These are phyloP conservation scores for Serendipita sp. DNA, from an alignment of 768 basidiomycete species.

Conservation along the genomic window DNA sequence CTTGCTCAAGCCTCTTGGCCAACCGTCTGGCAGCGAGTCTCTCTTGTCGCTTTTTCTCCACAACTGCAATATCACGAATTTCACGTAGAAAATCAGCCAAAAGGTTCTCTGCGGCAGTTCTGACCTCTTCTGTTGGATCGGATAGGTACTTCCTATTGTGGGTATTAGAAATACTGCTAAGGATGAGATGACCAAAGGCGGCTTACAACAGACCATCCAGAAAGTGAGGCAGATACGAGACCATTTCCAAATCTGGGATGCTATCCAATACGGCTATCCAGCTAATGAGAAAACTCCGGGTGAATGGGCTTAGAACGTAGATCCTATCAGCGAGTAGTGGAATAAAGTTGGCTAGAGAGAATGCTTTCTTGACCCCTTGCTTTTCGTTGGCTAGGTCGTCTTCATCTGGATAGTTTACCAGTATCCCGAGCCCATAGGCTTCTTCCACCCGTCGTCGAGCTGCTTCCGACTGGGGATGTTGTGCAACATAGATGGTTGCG, in stretches of 20 bases:
- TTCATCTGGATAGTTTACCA: conserved; percentile 45
- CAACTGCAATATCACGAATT: conserved; percentile 67
- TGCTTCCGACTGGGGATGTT: conserved; percentile 66
- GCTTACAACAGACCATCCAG: conserved; percentile 82
- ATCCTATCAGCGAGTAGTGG: conserved; percentile 86
- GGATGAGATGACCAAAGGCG: neutral
- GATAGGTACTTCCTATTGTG: conserved; percentile 72
- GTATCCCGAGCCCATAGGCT: conserved; percentile 34
- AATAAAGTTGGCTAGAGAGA: conserved; percentile 88
- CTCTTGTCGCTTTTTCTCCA: conserved; percentile 51
- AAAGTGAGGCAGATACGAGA: conserved; percentile 88
- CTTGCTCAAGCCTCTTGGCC: conserved; percentile 26
- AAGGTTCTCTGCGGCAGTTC: conserved; percentile 76
- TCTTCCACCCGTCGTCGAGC: conserved; percentile 33
- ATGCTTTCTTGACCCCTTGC: conserved; percentile 50
- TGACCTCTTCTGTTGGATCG: conserved; percentile 87
- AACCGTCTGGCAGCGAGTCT: conserved; percentile 28
- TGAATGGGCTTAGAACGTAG: conserved; percentile 89
- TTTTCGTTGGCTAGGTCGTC: conserved; percentile 23
- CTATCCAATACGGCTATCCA: conserved; percentile 96
- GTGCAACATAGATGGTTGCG: conserved; percentile 84
- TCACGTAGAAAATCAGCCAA: conserved; percentile 83
- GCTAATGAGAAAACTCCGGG: conserved; percentile 86
- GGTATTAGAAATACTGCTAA: neutral
- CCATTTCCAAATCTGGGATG: conserved; percentile 88